Evolutionary conservation across 1,284 basidiomycete species (phyloP).

Genomic region (Sanghuangporus sanghuang): DNA sequence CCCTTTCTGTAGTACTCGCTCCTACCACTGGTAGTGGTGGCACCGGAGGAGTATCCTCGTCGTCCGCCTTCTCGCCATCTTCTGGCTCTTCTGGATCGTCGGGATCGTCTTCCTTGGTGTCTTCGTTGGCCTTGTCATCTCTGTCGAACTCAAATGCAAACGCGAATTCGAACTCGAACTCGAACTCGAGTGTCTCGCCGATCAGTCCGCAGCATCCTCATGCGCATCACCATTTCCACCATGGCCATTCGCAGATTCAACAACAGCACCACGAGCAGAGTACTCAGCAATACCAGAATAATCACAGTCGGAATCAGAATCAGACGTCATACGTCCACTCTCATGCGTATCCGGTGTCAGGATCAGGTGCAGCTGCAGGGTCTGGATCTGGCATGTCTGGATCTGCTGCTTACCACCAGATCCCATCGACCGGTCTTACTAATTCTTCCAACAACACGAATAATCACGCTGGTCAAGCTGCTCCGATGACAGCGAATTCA

Average conservation of each 20-base stretch:
- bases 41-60: background rate
- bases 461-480: background rate
- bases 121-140: background rate
- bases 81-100: background rate
- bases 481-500: background rate
- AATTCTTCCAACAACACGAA: background rate
- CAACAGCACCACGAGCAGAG: too few species aligned
- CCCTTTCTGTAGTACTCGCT: background rate
- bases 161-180: background rate
- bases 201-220: background rate
- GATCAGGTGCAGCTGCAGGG: background rate
- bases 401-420: background rate
- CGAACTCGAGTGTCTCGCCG: background rate
- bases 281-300: background rate
- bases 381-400: background rate
- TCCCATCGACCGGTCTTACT: background rate
- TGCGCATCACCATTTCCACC: background rate
- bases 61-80: background rate
- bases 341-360: background rate
- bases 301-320: background rate
- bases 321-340: background rate
- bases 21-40: too few species aligned
- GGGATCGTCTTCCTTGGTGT: background rate
- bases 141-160: background rate
- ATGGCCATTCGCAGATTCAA: background rate